Evolutionary conservation across 148 eudicot species (phyloP), one percentile per base, ranked within the genome.

Genomic region (Spergularia marina): DNA sequence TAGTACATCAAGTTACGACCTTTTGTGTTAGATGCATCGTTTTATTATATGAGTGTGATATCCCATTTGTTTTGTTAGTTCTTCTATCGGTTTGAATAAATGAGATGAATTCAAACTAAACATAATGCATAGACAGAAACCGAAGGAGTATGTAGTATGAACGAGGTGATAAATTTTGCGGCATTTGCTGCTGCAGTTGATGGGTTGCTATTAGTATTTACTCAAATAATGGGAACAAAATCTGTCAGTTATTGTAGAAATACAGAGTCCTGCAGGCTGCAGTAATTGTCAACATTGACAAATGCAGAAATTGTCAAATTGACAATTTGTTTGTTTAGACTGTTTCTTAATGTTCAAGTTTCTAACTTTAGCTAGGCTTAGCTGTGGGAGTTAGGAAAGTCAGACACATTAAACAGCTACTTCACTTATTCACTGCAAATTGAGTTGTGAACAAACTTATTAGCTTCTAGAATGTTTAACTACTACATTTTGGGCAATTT

Each of bases 291-390:
- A 65, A 62, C 17, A 44, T 44, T 44, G 53, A 40, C 52, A 65
- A 17, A 30, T 30, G 36, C 36, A 0, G 36, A 30, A 30, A 30
- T 62, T 62, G n/a, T 34, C 12, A 65, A 60, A 36, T 16, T 36
- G 25, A 40, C 52, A 65, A 17, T 65, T 39, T 65, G n/a, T n/a
- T n/a, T 14, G 52, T n/a, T 51, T 15, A 3, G 36, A 30, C 36
- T 30, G 36, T 41, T 23, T 40, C 69, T 65, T 65, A 65, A 10
- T 65, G 23, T 65, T 41, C 69, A 65, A 65, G 69, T 65, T 65
- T 65, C 69, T 13, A 65, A 34, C 49, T 65, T 65, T 65, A 49
- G 68, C 8, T 64, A 15, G n/a, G 11, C 5, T 15, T 60, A 60
- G 68, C 49, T 40, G 17, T 16, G 66, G 69, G 41, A 16, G 51